Conservation (phyloP, 2,329 filamentous ascomycete species). For the Exophiala aquamarina region DNA sequence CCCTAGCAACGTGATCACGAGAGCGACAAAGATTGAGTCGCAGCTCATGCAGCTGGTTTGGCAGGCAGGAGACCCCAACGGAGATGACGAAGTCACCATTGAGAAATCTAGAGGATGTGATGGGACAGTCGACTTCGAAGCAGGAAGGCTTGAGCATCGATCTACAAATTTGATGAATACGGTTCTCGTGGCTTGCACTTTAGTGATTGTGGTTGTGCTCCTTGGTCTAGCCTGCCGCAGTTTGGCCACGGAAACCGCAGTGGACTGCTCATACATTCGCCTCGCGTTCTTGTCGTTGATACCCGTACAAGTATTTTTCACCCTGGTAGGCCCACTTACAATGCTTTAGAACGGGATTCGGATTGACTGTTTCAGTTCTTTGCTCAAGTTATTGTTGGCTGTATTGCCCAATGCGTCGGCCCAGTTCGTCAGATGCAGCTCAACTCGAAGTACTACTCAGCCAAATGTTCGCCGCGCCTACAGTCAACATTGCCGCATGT, state of each 20-base stretch:
- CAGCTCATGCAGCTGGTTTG: constrained; percentile 78
- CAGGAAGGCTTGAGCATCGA: constrained; percentile 63
- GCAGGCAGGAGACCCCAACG: constrained; percentile 56
- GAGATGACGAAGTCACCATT: constrained; percentile 52
- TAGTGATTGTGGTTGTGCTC: constrained; percentile 64
- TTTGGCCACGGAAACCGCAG: constrained; percentile 66
- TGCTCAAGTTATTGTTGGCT: constrained; percentile 73
- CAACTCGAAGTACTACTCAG: constrained; percentile 83
- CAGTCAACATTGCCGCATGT: constrained; percentile 46
- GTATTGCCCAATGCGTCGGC: constrained; percentile 72
- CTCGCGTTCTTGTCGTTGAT: constrained; percentile 65
- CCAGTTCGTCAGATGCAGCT: constrained; percentile 69
- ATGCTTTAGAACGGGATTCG: constrained; percentile 20
- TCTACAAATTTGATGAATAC: constrained; percentile 70
- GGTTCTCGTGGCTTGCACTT: constrained; percentile 64
- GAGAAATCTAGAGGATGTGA: constrained; percentile 54
- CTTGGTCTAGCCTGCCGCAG: constrained; percentile 70
- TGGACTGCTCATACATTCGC: constrained; percentile 63
- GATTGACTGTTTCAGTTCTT: constrained; percentile 57
- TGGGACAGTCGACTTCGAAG: constrained; percentile 69
- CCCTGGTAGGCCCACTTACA: constrained; percentile 49
- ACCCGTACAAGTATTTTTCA: constrained; percentile 77
- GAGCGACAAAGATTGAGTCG: constrained; percentile 71
- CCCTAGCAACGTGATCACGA: constrained; percentile 65
- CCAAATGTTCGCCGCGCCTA: constrained; percentile 64